Evolutionary conservation across 495 filamentous ascomycete genomes (phyloP).

Genomic region (Penicillium cosmopolitanum): DNA sequence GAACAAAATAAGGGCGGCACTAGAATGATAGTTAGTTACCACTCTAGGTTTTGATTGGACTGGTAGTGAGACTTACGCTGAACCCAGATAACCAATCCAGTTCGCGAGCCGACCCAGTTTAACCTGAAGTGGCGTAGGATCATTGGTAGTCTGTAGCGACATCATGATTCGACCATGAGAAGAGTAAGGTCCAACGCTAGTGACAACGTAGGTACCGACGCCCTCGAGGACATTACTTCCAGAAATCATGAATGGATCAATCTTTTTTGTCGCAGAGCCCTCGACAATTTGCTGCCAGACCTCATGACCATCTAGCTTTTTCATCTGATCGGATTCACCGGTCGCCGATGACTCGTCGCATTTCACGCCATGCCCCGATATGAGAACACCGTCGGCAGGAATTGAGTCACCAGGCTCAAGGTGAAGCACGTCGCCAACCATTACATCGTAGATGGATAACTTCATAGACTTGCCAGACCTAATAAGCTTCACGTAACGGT

Average conservation of each 20-base stretch:
- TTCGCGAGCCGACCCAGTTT: constrained; percentile 65
- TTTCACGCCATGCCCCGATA: constrained; percentile 66
- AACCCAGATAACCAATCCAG: constrained; percentile 63
- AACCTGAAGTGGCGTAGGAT: constrained; percentile 66
- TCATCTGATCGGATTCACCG: constrained; percentile 70
- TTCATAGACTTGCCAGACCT: constrained; percentile 75
- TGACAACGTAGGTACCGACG: constrained; percentile 66
- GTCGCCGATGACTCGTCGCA: constrained; percentile 73
- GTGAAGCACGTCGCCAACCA: constrained; percentile 74
- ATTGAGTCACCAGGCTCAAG: constrained; percentile 76
- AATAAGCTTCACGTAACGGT: constrained; percentile 75
- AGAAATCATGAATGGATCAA: constrained; percentile 67
- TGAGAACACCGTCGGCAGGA: constrained; percentile 61
- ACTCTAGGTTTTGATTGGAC: not conserved
- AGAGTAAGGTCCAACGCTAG: constrained; percentile 63
- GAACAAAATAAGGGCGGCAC: constrained; percentile 65
- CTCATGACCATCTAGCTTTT: constrained; percentile 62
- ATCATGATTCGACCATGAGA: constrained; percentile 69
- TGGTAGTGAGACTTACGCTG: constrained; percentile 33
- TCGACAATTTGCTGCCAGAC: constrained; percentile 60
- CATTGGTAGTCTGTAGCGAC: constrained; percentile 60
- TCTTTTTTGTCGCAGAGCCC: constrained; percentile 57
- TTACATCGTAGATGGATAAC: constrained; percentile 71
- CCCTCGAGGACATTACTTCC: constrained; percentile 69
- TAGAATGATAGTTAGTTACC: constrained; percentile 15